phyloP scores from a whole-genome alignment of 768 basidiomycete species.

The Pholiota conissans region DNA sequence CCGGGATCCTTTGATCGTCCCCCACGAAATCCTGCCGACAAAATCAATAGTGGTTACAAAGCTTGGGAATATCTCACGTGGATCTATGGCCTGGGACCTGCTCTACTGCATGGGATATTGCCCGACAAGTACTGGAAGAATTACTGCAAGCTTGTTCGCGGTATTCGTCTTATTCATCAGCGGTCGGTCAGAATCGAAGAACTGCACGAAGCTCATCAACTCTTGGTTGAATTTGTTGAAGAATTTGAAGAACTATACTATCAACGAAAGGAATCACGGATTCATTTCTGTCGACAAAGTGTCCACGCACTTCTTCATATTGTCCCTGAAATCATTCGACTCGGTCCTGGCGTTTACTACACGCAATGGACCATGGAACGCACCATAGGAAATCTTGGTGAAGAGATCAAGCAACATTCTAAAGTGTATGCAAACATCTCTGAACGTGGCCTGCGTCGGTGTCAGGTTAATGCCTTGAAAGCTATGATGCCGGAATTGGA shows the following conservation, averaged over 20 bases:
- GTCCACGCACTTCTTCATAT: constrained; percentile 34
- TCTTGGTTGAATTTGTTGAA: constrained; percentile 22
- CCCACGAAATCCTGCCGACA: constrained; percentile 28
- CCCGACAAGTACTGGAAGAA: constrained; percentile 27
- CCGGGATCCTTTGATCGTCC: constrained; percentile 25
- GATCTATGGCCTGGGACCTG: constrained; percentile 33
- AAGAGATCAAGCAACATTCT: constrained; percentile 21
- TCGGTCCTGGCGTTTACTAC: constrained; percentile 24
- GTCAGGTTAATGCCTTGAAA: constrained; percentile 13
- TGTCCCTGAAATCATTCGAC: constrained; percentile 22
- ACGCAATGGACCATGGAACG: constrained; percentile 32
- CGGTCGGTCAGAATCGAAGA: constrained; percentile 16
- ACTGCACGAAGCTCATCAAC: constrained; percentile 20
- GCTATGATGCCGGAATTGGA: constrained; percentile 12
- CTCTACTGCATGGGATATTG: constrained; percentile 26
- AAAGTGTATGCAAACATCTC: constrained; percentile 16
- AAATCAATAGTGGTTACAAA: constrained; percentile 36
- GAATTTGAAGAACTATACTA: constrained; percentile 39
- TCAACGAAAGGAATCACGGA: constrained; percentile 15
- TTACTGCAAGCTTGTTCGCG: constrained; percentile 32
- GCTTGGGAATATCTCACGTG: constrained; percentile 34
- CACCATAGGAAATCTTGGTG: constrained; percentile 27
- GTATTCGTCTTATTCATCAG: constrained; percentile 25
- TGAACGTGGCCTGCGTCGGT: constrained; percentile 9
- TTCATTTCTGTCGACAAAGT: constrained; percentile 37